Conservation (phyloP, 257 asterid genomes). For the Scutellaria minor region DNA sequence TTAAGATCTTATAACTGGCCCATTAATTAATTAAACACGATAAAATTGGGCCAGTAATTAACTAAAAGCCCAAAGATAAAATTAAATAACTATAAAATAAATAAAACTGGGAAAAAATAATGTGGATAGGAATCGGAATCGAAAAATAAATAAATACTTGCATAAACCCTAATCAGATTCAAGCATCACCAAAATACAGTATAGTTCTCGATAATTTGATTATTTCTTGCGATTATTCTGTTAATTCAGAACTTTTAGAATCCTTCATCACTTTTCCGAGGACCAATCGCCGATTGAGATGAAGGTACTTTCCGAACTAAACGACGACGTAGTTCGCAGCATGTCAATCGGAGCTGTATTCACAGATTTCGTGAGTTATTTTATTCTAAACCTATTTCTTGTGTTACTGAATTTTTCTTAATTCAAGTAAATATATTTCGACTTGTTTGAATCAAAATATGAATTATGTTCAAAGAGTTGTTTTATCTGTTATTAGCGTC, state of each 20-base stretch:
- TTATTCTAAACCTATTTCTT: background rate
- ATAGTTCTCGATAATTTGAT: background rate
- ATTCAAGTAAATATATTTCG: background rate
- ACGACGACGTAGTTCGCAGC: slow-evolving; percentile 69
- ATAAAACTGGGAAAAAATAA: background rate
- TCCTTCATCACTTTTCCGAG: background rate
- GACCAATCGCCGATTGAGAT: slow-evolving; percentile 36
- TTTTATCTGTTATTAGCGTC: background rate
- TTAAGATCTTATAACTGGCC: too few relatives aligned
- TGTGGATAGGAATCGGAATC: background rate
- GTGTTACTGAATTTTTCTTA: background rate
- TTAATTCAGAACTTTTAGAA: background rate
- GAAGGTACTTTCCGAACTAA: slow-evolving; percentile 63
- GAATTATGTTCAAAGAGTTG: background rate
- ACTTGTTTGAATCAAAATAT: background rate
- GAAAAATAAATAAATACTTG: background rate
- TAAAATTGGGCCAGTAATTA: background rate
- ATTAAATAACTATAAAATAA: background rate
- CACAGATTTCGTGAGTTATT: slow-evolving; percentile 78
- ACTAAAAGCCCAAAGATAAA: background rate
- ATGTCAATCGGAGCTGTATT: slow-evolving; percentile 88
- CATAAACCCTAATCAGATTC: slow-evolving; percentile 41
- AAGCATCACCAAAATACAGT: background rate
- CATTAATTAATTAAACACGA: background rate
- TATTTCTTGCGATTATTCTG: background rate